Evolutionary conservation across 176 grass and related monocot genomes (phyloP), one percentile per base, ranked within the genome.

Genomic region (Oryza officinalis): DNA sequence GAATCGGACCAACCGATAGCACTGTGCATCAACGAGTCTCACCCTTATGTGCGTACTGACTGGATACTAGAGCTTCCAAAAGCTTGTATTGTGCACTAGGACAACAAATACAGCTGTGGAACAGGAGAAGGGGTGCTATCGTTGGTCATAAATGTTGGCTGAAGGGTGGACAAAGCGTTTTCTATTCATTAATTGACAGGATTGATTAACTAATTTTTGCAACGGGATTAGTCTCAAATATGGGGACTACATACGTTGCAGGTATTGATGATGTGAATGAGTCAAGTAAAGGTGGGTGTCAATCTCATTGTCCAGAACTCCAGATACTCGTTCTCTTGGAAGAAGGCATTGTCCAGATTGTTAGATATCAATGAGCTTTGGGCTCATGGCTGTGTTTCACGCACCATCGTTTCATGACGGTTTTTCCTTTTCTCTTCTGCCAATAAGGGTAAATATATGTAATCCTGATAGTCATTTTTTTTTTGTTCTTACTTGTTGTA

Each of bases 401-500:
- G 74, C 37, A 18, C 69, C 6, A 20, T 84, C 2, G 35, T 75
- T 80, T 82, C 70, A 45, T 63, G 50, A 47, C 64, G 33, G 14
- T 67, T 85, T 86, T 80, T 26, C 70, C 46, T 45, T 61, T 54
- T 23, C 63, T 32, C 60, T 74, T 75, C 63, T 81, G 50, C 77
- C 80, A 85, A 86, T 83, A 86, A 83, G 82, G 76, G 79, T 76
- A 66, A 57, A 65, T 28, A 78, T 37, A 66, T 85, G 79, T 79
- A 84, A 78, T 78, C 35, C 14, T 20, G 77, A 65, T 70, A 80
- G 76, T 67, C 63, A 83, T 65, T 54, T 4, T 35, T 73, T 75
- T 90, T 83, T 88, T 78, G 46, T 65, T 78, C 46, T 75, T 76
- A 69, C 87, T 72, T 79, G 30, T 45, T 73, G 71, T 49, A 37